Base-by-base conservation (phyloP, 345 rosid species). In the Gossypium ekmanianum region DNA sequence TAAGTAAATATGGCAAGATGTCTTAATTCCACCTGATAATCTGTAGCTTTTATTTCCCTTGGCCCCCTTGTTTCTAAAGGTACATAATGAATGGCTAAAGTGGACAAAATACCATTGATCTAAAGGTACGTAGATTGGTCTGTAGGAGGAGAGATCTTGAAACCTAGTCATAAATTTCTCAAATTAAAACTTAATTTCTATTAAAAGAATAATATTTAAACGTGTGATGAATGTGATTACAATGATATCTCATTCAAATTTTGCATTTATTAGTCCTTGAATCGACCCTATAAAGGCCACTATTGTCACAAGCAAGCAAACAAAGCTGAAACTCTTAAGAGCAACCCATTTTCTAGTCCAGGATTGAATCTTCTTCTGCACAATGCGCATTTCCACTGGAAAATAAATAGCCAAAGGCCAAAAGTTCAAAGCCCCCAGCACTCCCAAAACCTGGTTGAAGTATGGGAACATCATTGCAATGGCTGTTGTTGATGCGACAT, bases 341-440 rank as follows among this genome's bases (percentile, higher is more conserved):
- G 76, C 41, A 76, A 89, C 27, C 91, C 91, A 87, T 75, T 76
- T 74, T 74, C 54, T 79, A 1, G 88, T 81, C 94, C 94, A 86
- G 41, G 87, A 73, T 2, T 58, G 74, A 27, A 85, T 73, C 66
- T 82, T 87, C 77, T 68, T 90, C 83, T 84, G 89, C 84, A 74
- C 87, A 12, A 83, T 76, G 76, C 84, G 84, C 89, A 88, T 88
- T 55, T 88, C 94, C 87, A 90, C 91, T 0, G 94, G 94, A 54
- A 90, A 90, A 74, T 88, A 80, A 45, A 88, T 75, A 3, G 89
- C 79, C 66, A 90, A 63, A 12, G 94, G 94, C 92, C 94, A 90
- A 59, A 90, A 90, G 78, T 83, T 83, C 75, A 90, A n/a, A 6
- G 91, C 90, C 50, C 94, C 94, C 7, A 86, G 24, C 59, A 86